Conservation (phyloP, 371 early-diverging fungal species). For the Syncephalastrum monosporum region DNA sequence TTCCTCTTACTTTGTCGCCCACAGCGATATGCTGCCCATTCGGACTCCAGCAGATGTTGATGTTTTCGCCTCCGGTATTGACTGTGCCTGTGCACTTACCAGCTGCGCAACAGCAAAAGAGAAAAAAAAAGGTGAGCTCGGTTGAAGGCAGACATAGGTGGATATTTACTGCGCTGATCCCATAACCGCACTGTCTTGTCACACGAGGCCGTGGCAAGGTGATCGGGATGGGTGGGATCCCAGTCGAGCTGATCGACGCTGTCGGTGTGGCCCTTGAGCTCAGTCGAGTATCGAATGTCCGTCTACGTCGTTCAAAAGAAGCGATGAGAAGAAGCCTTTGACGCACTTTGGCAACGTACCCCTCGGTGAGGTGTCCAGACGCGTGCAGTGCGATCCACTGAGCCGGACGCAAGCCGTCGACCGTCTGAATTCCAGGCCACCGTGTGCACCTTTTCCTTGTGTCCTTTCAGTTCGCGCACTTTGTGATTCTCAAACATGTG, state of each 20-base stretch:
- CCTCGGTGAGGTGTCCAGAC: constrained; percentile 68
- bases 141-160: too few relatives aligned
- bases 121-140: constrained; percentile 1
- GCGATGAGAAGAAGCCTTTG: not conserved
- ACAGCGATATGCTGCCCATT: constrained; percentile 80
- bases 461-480: constrained; percentile 19
- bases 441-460: constrained; percentile 59
- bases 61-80: constrained; percentile 79
- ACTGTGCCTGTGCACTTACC: constrained; percentile 64
- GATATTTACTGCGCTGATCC: constrained; percentile 74
- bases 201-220: constrained; percentile 80
- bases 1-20: constrained; percentile 68
- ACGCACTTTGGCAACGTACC: constrained; percentile 24
- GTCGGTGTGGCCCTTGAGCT: constrained; percentile 81
- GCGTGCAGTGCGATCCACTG: constrained; percentile 68
- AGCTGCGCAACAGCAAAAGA: constrained; percentile 25
- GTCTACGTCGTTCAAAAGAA: constrained; percentile 31
- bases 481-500: too few relatives aligned
- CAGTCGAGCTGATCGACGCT: constrained; percentile 84
- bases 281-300: constrained; percentile 59
- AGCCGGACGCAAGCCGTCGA: constrained; percentile 63
- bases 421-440: constrained; percentile 71
- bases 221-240: constrained; percentile 77
- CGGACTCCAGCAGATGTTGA: constrained; percentile 86
- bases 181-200: constrained; percentile 87